Base-by-base conservation (phyloP, 2,329 filamentous ascomycete genomes). In the Leptodontidium sp. region DNA sequence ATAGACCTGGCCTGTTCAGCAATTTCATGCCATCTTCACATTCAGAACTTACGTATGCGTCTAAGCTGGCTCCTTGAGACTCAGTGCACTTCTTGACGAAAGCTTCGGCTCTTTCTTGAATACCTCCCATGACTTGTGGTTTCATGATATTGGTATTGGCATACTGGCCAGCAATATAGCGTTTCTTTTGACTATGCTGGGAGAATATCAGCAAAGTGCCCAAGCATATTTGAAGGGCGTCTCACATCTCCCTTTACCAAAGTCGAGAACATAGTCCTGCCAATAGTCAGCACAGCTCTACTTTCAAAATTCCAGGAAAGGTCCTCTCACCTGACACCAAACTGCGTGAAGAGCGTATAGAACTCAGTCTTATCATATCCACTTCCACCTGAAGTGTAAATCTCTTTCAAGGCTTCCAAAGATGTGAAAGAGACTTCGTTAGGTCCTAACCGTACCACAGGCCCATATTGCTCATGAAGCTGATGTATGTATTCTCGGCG, bases 101-200 rank as follows among this genome's bases (percentile, higher is more conserved):
- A 35, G 82, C 82, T 45, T 76, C 78, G 0, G 89, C 87, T 6
- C 88, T 82, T 70, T 88, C 83, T 64, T 84, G 79, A 61, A 92
- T 88, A 2, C 87, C 89, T 4, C 81, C 78, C 35, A 91, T 77
- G 1, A 88, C 85, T 2, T 81, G 80, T 4, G 84, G 77, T 38
- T 85, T 85, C 79, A 91, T 84, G 61, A 92, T 81, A 75, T 91
- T 92, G 65, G 86, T 88, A 78, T 91, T 92, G 38, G 90, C 87
- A 76, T 92, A 92, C 38, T 88, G 83, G 74, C 91, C 88, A 1
- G 89, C 89, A 55, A 92, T 82, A 59, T 90, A 81, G 35, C 88
- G 84, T 75, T 89, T 91, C 68, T 88, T 84, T 71, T 84, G 86
- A 38, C 86, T 87, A 75, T 92, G 90, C 86, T 90, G 62, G 8